A percentile compares a stretch with the other conserved stretches of the same genome.
phyloP scores from a whole-genome alignment of 257 asterid species.

The Fraxinus quadrangulata region DNA sequence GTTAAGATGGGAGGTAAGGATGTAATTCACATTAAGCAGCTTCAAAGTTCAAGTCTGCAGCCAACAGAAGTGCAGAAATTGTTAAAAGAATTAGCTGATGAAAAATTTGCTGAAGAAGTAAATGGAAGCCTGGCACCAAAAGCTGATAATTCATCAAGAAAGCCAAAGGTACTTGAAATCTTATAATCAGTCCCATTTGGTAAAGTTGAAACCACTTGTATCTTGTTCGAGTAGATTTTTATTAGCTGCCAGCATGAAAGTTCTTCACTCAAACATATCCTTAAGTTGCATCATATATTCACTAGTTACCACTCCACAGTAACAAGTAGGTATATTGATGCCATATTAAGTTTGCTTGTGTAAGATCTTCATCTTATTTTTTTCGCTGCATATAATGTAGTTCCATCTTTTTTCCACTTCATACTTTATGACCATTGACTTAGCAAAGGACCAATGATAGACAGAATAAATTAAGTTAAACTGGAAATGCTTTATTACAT shows the following conservation, averaged over 20 bases:
- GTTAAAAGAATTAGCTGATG: conserved; percentile 82
- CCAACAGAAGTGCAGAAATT: conserved; percentile 78
- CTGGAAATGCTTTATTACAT: not conserved
- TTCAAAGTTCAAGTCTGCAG: conserved; percentile 70
- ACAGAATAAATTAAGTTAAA: too few species aligned
- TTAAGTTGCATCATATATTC: not conserved
- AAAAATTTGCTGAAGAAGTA: conserved; percentile 59
- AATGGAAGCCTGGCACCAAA: conserved; percentile 35
- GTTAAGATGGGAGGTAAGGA: conserved; percentile 99
- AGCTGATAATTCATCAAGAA: conserved; percentile 40
- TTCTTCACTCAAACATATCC: conserved; percentile 1
- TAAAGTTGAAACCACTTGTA: conserved; percentile 5
- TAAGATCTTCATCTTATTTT: not conserved
- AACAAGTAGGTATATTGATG: not conserved
- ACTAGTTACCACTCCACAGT: not conserved
- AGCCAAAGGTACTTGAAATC: conserved; percentile 57
- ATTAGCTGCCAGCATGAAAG: not conserved
- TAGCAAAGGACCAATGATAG: not conserved
- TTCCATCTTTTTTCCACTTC: not conserved
- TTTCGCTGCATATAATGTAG: not conserved
- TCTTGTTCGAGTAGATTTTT: not conserved
- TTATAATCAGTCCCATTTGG: conserved; percentile 17
- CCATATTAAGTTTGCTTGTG: not conserved
- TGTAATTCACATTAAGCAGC: conserved; percentile 90
- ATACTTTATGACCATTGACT: conserved; percentile 6